Conservation (phyloP, 345 rosid species). For the Euphorbia peplus region DNA sequence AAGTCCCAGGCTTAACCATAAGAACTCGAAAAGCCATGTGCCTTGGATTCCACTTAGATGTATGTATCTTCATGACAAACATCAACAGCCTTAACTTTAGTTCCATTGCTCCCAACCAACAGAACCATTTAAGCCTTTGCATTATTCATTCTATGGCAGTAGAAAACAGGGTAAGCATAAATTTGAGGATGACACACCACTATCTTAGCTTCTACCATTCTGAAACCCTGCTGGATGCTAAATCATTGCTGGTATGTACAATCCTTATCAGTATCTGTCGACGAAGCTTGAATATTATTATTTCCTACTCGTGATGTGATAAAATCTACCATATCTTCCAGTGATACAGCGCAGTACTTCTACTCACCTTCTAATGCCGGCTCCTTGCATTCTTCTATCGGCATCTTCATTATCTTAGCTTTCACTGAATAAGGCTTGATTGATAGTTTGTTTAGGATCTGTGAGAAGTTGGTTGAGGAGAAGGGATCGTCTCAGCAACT, state of each 20-base stretch:
- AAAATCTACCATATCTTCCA: slow-evolving; percentile 18
- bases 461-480: slow-evolving; percentile 17
- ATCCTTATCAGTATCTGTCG: too few relatives aligned
- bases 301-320: slow-evolving; percentile 5
- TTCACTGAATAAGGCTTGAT: slow-evolving; percentile 9
- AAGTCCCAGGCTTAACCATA: slow-evolving; percentile 13
- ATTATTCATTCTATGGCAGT: slow-evolving; percentile 8
- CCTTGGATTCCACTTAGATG: slow-evolving; percentile 22
- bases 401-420: slow-evolving; percentile 10
- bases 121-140: slow-evolving; percentile 15
- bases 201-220: background rate
- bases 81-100: slow-evolving; percentile 1
- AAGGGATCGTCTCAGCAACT: slow-evolving; percentile 11
- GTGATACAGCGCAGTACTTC: slow-evolving; percentile 15
- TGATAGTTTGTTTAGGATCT: background rate
- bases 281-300: background rate
- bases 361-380: slow-evolving; percentile 12
- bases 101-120: background rate
- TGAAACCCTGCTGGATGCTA: background rate
- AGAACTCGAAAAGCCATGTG: slow-evolving; percentile 15
- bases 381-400: slow-evolving; percentile 11
- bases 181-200: slow-evolving; percentile 12
- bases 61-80: slow-evolving; percentile 19
- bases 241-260: background rate
- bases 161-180: slow-evolving; percentile 12